Evolutionary conservation across 2,329 filamentous ascomycete species (phyloP).

Genomic region (Lasiodiplodia sp.): DNA sequence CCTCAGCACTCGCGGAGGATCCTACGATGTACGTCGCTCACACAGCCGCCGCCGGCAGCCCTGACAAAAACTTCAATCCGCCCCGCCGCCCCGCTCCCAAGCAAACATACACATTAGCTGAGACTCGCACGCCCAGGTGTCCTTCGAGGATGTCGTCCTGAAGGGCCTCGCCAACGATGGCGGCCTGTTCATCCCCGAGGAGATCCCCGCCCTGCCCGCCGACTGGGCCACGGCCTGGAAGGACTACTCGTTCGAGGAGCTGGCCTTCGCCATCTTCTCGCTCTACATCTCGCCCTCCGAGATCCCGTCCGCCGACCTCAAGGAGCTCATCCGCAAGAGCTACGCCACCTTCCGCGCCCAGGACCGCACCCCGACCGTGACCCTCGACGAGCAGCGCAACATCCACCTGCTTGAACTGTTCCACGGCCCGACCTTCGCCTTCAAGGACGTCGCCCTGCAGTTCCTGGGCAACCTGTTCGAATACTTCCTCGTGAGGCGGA

Average conservation of each 20-base stretch:
- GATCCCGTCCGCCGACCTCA: constrained; percentile 81
- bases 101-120: constrained; percentile 22
- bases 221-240: constrained; percentile 77
- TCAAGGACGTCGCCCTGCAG: constrained; percentile 91
- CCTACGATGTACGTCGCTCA: constrained; percentile 61
- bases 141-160: constrained; percentile 89
- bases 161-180: constrained; percentile 88
- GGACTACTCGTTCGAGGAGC: constrained; percentile 78
- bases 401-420: constrained; percentile 92
- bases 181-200: constrained; percentile 87
- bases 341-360: constrained; percentile 88
- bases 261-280: constrained; percentile 84
- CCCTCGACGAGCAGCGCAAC: constrained; percentile 74
- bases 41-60: background rate
- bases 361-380: constrained; percentile 79
- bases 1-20: constrained; percentile 68
- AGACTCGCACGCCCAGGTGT: constrained; percentile 63
- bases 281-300: constrained; percentile 86
- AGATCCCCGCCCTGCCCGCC: constrained; percentile 70
- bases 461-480: constrained; percentile 97
- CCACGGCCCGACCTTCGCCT: constrained; percentile 93
- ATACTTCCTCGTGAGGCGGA: constrained; percentile 80
- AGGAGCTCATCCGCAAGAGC: constrained; percentile 80
- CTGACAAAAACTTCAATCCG: constrained; percentile 17
- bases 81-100: constrained; percentile 38